A percentile compares a stretch with the other conserved stretches of the same genome.
Evolutionary conservation across 441 rosid genomes (phyloP).

Genomic region (Erodium moschatum): DNA sequence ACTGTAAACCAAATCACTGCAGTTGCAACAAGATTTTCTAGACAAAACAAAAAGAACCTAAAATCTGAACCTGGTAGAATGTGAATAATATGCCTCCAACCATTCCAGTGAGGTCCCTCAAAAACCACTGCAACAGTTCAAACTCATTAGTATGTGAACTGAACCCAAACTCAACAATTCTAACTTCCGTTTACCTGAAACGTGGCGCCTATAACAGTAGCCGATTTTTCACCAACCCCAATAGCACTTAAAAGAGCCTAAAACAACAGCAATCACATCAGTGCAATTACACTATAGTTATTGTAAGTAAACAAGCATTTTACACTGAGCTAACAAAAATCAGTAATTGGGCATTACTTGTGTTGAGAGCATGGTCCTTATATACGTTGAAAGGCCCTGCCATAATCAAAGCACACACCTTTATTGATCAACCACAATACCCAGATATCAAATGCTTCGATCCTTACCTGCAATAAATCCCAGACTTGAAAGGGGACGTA

Average conservation of each 20-base stretch:
- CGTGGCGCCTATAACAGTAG: constrained; percentile 88
- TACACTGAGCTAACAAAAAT: neutral
- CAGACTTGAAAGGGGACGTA: constrained; percentile 80
- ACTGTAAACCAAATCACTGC: neutral
- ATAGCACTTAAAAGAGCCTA: constrained; percentile 92
- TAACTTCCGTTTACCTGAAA: constrained; percentile 52
- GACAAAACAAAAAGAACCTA: constrained; percentile 3
- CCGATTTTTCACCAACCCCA: constrained; percentile 95
- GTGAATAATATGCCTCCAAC: constrained; percentile 89
- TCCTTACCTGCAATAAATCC: constrained; percentile 85
- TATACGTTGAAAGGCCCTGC: constrained; percentile 83
- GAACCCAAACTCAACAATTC: neutral
- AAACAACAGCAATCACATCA: constrained; percentile 5
- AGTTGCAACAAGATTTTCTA: neutral
- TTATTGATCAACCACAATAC: neutral
- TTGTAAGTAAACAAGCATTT: constrained; percentile 9
- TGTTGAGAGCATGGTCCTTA: constrained; percentile 93
- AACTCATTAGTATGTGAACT: constrained; percentile 9
- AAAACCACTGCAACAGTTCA: constrained; percentile 63
- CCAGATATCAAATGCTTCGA: neutral
- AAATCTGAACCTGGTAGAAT: constrained; percentile 57
- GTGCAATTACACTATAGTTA: neutral
- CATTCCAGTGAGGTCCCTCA: constrained; percentile 94
- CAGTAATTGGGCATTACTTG: constrained; percentile 41
- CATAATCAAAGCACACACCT: neutral